Conservation (phyloP, 345 rosid species). For the Turnera subulata region DNA sequence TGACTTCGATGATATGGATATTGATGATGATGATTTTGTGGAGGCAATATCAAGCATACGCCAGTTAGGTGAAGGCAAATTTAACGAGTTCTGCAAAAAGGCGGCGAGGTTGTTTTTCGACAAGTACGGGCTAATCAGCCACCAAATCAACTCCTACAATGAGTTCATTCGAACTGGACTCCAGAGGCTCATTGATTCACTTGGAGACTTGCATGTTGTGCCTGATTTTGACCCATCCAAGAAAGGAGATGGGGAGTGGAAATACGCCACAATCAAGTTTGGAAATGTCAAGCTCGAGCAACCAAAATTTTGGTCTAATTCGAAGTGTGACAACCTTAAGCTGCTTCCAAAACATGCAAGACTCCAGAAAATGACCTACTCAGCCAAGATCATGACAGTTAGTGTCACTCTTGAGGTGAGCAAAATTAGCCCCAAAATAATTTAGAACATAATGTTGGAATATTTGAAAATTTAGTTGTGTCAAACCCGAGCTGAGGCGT, state of each 20-base stretch:
- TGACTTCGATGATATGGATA: too few species aligned
- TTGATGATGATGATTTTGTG: too few species aligned
- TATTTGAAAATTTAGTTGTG: too few species aligned
- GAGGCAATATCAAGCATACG: too few species aligned
- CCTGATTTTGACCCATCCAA: constrained; percentile 69
- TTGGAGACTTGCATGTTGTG: constrained; percentile 57
- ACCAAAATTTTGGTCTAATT: constrained; percentile 50
- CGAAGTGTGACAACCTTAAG: constrained; percentile 32
- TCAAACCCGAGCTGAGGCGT: too few species aligned
- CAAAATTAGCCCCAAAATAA: too few species aligned
- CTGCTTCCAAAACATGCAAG: constrained; percentile 74
- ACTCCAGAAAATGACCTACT: constrained; percentile 92
- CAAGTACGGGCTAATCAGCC: constrained; percentile 72
- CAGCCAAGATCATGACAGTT: constrained; percentile 64
- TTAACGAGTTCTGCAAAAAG: constrained; percentile 61
- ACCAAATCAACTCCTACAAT: constrained; percentile 78
- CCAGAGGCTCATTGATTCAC: constrained; percentile 55
- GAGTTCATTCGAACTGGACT: constrained; percentile 61
- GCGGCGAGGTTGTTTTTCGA: constrained; percentile 58
- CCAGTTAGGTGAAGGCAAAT: too few species aligned
- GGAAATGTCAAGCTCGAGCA: constrained; percentile 53
- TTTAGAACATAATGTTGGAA: too few species aligned
- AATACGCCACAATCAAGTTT: constrained; percentile 53
- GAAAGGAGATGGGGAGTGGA: constrained; percentile 63
- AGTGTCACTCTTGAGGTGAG: constrained; percentile 65